phyloP scores from a whole-genome alignment of 1,284 basidiomycete species.

The Ceratorhiza oryzae-sativae region DNA sequence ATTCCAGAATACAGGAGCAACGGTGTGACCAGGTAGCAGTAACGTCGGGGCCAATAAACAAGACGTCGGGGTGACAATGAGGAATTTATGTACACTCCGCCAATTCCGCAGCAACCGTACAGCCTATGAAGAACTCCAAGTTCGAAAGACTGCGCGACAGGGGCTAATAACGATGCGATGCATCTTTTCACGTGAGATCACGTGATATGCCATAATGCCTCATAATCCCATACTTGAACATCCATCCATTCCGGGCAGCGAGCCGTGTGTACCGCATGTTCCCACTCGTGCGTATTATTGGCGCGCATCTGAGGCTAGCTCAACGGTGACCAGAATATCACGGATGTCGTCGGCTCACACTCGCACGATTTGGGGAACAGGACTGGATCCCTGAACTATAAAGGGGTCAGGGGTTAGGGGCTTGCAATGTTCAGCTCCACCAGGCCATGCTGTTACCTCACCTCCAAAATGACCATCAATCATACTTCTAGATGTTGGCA shows the following conservation, averaged over 20 bases:
- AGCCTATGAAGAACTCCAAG: not conserved
- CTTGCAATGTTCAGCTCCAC: not conserved
- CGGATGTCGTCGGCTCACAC: not conserved
- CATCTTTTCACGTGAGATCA: not conserved
- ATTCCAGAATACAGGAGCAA: not conserved
- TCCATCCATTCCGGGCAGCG: too few species aligned
- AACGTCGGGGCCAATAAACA: not conserved
- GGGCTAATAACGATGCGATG: not conserved
- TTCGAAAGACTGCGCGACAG: slow-evolving; percentile 12
- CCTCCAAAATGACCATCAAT: not conserved
- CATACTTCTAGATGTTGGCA: not conserved
- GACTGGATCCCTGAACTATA: not conserved
- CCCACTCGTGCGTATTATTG: not conserved
- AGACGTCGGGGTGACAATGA: not conserved
- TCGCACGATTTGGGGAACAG: not conserved
- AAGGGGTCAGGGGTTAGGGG: not conserved
- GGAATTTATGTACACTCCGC: not conserved
- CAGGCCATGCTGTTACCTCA: not conserved
- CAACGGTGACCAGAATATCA: not conserved
- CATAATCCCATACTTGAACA: not conserved
- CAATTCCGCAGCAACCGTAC: not conserved
- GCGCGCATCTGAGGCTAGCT: not conserved
- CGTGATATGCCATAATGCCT: slow-evolving; percentile 11
- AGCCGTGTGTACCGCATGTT: slow-evolving; percentile 4
- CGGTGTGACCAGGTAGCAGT: not conserved